Percentiles rank a stretch among this genome's conserved stretches.
phyloP scores from a whole-genome alignment of 345 rosid genomes.

The Bretschneidera sinensis region DNA sequence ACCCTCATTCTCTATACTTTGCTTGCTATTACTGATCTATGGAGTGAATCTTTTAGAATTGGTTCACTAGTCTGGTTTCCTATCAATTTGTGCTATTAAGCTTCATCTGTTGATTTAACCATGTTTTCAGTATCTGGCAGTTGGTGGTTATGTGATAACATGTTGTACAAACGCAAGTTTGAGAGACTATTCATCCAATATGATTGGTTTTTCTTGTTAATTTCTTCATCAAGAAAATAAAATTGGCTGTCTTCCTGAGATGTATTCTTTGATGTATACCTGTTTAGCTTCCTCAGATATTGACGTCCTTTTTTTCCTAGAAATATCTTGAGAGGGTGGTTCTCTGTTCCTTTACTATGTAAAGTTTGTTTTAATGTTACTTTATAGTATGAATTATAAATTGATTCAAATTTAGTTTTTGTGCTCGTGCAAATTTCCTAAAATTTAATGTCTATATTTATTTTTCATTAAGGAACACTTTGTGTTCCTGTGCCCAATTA shows the following conservation, averaged over 20 bases:
- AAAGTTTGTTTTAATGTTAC: not conserved
- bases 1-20: not conserved
- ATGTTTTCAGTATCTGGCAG: not conserved
- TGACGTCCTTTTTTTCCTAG: too few species aligned
- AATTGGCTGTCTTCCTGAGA: too few species aligned
- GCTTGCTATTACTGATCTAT: not conserved
- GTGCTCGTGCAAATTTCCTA: not conserved
- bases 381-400: not conserved
- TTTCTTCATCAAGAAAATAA: too few species aligned
- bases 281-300: too few species aligned
- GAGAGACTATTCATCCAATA: not conserved
- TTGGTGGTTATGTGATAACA: too few species aligned
- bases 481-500: not conserved
- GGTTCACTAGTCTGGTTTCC: not conserved
- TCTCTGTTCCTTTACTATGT: slow-evolving; percentile 7
- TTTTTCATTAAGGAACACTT: not conserved
- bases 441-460: not conserved
- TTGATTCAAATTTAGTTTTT: slow-evolving; percentile 9
- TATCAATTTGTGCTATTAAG: not conserved
- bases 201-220: not conserved
- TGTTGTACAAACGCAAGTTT: not conserved
- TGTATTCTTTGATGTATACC: too few species aligned
- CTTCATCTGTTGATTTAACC: not conserved
- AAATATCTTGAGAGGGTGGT: too few species aligned
- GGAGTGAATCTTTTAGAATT: not conserved